Evolutionary conservation across 2,329 filamentous ascomycete species (phyloP).

Genomic region (Cryphonectria carpinicola): DNA sequence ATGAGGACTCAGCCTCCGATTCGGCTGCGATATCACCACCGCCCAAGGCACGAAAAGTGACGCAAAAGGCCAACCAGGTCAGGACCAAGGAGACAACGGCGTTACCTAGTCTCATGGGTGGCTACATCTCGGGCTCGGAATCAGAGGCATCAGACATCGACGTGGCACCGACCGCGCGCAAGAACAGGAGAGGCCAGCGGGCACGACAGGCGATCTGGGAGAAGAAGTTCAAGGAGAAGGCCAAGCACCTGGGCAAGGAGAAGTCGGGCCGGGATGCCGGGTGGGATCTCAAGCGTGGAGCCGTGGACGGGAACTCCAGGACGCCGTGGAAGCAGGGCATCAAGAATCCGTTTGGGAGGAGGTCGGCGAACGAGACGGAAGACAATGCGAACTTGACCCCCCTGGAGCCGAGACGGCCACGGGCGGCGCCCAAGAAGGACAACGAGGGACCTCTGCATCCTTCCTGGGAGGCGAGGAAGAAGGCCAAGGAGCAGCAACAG

Average conservation of each 20-base stretch:
- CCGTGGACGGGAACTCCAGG: constrained; percentile 49
- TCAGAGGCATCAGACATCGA: constrained; percentile 68
- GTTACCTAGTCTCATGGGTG: constrained; percentile 76
- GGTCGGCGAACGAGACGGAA: constrained; percentile 25
- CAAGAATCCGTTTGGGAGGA: constrained; percentile 37
- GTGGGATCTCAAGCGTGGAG: constrained; percentile 63
- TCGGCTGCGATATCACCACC: constrained; percentile 30
- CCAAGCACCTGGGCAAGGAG: constrained; percentile 63
- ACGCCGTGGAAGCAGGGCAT: constrained; percentile 61
- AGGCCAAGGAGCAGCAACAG: constrained; percentile 60
- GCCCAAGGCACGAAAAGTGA: constrained; percentile 36
- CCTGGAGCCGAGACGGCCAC: constrained; percentile 15
- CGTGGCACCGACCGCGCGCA: constrained; percentile 59
- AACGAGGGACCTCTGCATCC: constrained; percentile 58
- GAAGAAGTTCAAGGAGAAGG: constrained; percentile 75
- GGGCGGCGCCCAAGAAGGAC: constrained; percentile 23
- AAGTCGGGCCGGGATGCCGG: constrained; percentile 51
- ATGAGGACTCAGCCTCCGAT: constrained; percentile 14
- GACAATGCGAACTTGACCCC: constrained; percentile 10
- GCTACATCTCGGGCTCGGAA: constrained; percentile 79
- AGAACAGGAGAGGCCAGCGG: constrained; percentile 77
- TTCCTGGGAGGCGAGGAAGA: constrained; percentile 67
- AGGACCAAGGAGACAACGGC: constrained; percentile 58
- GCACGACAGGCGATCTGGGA: constrained; percentile 80
- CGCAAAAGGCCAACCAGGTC: constrained; percentile 31